Evolutionary conservation across 1,139 yeast genomes (phyloP), one percentile per base, ranked within the genome.

Genomic region (Taphrina wiesneri): DNA sequence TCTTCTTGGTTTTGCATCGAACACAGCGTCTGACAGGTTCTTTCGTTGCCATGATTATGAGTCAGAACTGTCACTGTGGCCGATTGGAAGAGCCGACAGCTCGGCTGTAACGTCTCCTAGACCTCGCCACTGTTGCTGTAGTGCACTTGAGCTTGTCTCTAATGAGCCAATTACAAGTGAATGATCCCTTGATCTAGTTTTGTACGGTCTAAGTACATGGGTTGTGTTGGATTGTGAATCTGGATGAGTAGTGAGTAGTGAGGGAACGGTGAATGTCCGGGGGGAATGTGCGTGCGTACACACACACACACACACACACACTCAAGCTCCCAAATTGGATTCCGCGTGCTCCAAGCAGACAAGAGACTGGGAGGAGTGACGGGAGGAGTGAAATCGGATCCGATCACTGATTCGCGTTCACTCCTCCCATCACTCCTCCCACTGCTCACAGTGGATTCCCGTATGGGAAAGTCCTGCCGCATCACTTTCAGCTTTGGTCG

Each of bases 1-100:
- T 60, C 52, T 60, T 60, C 64, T 60, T 60, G 15, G 56, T 52
- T 30, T 60, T 60, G 57, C 64, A 60, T 9, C 64, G 30, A 17
- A 60, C 64, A 41, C 64, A 60, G 15, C 64, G 56, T 36, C 56
- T 36, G 41, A 60, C 47, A n/a, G 64, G 64, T 39, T 60, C 64
- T 34, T 49, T 60, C 13, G 51, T 46, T 25, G 63, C 49, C 59
- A 43, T 56, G 9, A 15, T 11, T 34, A 17, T 32, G 49, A 45
- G 54, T 30, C 36, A 17, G 54, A 28, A 28, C 26, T 36, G 56
- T 30, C 36, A 26, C 39, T 17, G 32, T 21, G 56, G 56, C 21
- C 23, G 41, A 21, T 19, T 7, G 1, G 25, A 51, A 21, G 19
- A 26, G 54, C 39, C 54, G 36, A 49, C 54, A 49, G 34, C 54